These are phyloP conservation scores for Aspergillus funiculosus DNA, from an alignment of 495 filamentous ascomycete genomes.

Conservation along the genomic window DNA sequence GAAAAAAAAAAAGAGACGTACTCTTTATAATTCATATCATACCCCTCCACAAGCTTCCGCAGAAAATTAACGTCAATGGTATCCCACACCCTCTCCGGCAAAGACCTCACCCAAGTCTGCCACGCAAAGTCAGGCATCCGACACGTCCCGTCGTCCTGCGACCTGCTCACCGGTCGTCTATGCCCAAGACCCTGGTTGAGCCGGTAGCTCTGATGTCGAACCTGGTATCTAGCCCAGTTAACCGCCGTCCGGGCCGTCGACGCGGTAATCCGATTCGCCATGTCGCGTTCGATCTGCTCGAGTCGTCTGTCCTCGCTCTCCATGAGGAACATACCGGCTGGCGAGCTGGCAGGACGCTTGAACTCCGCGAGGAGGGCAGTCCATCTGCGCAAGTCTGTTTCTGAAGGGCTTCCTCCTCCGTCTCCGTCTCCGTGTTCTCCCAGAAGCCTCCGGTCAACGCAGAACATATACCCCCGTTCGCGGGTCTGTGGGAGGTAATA, in stretches of 20 bases:
- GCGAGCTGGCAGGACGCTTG: constrained; percentile 54
- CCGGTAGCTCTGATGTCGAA: constrained; percentile 51
- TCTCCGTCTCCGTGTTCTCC: constrained; percentile 11
- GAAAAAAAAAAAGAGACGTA: constrained; percentile 21
- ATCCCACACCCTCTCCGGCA: constrained; percentile 58
- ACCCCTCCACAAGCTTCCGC: constrained; percentile 35
- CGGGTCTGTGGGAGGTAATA: constrained; percentile 80
- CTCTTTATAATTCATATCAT: constrained; percentile 62
- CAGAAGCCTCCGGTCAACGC: constrained; percentile 43
- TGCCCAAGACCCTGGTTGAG: constrained; percentile 41
- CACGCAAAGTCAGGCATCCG: constrained; percentile 51
- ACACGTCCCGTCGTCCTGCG: constrained; percentile 47
- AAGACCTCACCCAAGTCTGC: constrained; percentile 40
- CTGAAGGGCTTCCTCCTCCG: too few species aligned
- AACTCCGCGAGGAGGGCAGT: constrained; percentile 36
- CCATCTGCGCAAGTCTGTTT: constrained; percentile 29
- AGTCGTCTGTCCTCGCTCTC: constrained; percentile 52
- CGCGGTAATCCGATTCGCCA: constrained; percentile 21
- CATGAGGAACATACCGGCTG: constrained; percentile 58
- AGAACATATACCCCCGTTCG: constrained; percentile 64
- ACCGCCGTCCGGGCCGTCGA: constrained; percentile 18
- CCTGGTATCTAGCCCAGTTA: constrained; percentile 54
- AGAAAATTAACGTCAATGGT: constrained; percentile 60
- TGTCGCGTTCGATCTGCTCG: constrained; percentile 42
- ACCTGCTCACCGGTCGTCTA: constrained; percentile 51